Evolutionary conservation across 495 filamentous ascomycete genomes (phyloP).

Genomic region (Tetracladium setigerum): DNA sequence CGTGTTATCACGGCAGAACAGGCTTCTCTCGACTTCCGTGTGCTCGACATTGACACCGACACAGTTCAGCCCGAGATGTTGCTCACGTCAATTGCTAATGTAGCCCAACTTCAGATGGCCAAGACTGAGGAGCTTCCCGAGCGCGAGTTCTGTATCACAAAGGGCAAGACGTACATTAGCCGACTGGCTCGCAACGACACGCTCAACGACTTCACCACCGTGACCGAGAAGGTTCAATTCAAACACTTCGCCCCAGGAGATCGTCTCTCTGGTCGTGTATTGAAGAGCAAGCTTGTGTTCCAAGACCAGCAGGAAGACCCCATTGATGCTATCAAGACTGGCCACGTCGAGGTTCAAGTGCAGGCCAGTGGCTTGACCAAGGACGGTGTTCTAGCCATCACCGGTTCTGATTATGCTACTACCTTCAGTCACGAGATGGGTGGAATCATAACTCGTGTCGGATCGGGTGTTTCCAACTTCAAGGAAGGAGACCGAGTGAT

Average conservation of each 20-base stretch:
- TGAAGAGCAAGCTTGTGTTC: not conserved
- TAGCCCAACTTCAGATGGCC: no score
- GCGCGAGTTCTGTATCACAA: not conserved
- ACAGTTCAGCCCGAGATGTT: slow-evolving; percentile 15
- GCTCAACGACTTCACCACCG: no score
- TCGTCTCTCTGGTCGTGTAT: not conserved
- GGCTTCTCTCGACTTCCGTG: slow-evolving; percentile 28
- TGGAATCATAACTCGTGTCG: not conserved
- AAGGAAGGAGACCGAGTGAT: not conserved
- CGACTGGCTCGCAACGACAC: not conserved
- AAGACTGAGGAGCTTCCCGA: no score
- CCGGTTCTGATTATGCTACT: not conserved
- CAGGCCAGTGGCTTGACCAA: slow-evolving; percentile 15
- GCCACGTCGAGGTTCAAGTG: slow-evolving; percentile 20
- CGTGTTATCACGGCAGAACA: slow-evolving; percentile 30
- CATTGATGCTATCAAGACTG: slow-evolving; percentile 10
- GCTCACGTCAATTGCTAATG: no score
- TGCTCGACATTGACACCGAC: slow-evolving; percentile 24
- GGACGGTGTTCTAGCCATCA: slow-evolving; percentile 18
- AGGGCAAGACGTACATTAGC: not conserved
- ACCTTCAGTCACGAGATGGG: no score
- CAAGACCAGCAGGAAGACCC: not conserved
- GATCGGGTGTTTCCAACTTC: not conserved
- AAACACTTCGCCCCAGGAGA: no score
- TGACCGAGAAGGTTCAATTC: no score